Evolutionary conservation across 306 rosid genomes (phyloP).

Genomic region (Benincasa hispida): DNA sequence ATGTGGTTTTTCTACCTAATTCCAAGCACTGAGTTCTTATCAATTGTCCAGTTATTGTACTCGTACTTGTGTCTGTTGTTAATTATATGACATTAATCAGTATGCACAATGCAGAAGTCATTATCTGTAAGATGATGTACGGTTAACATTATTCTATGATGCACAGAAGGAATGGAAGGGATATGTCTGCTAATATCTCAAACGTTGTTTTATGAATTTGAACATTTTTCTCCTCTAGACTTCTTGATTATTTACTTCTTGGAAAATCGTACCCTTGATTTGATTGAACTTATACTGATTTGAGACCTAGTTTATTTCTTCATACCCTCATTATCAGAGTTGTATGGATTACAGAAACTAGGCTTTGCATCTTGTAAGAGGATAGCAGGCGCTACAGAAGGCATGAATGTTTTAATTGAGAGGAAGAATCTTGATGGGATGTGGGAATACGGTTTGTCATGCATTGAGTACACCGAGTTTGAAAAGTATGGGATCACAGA

Average conservation of each 20-base stretch:
- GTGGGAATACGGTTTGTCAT: constrained; percentile 83
- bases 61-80: not conserved
- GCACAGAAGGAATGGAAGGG: not conserved
- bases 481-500: constrained; percentile 63
- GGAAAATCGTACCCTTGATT: not conserved
- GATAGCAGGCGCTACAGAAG: constrained; percentile 79
- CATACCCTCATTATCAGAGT: constrained; percentile 2
- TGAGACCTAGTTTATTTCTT: not conserved
- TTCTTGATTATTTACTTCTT: not conserved
- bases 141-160: not conserved
- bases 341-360: constrained; percentile 45
- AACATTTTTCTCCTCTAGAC: not conserved
- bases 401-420: constrained; percentile 81
- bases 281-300: constrained; percentile 3
- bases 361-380: constrained; percentile 94
- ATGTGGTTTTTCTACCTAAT: not conserved
- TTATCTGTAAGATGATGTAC: constrained; percentile 4
- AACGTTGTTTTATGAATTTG: not conserved
- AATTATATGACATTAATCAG: not conserved
- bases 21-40: not conserved
- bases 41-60: not conserved
- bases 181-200: not conserved
- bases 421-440: constrained; percentile 63
- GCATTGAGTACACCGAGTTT: constrained; percentile 93
- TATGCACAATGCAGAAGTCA: not conserved